Conservation (phyloP, 345 rosid species). For the Viola odorata region DNA sequence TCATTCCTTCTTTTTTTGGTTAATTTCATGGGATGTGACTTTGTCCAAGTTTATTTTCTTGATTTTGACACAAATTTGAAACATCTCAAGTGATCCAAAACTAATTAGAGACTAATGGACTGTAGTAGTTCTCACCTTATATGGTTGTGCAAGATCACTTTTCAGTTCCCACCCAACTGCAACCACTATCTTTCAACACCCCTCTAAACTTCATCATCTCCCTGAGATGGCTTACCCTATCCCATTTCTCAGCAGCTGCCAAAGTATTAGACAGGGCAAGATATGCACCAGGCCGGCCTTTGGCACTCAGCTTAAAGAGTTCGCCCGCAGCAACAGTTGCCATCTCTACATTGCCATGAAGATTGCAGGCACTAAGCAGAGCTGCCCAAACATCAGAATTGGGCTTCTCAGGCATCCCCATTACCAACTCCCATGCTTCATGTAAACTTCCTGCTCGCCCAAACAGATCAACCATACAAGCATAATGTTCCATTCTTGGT, state of each 20-base stretch:
- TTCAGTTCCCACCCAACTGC: conserved; percentile 66
- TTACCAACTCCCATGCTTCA: conserved; percentile 58
- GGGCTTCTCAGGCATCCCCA: conserved; percentile 60
- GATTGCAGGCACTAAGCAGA: conserved; percentile 68
- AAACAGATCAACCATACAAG: conserved; percentile 86
- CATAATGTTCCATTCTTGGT: conserved; percentile 88
- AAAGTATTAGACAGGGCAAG: conserved; percentile 67
- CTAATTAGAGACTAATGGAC: too few species aligned
- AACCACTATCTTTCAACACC: conserved; percentile 53
- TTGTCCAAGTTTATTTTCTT: too few species aligned
- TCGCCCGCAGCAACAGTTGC: conserved; percentile 66
- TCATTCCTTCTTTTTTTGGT: too few species aligned
- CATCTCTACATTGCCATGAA: conserved; percentile 59
- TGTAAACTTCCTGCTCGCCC: conserved; percentile 71
- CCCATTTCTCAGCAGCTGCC: conserved; percentile 88
- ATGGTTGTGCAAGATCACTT: not conserved
- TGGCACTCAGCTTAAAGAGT: conserved; percentile 62
- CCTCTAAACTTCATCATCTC: conserved; percentile 66
- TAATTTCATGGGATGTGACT: too few species aligned
- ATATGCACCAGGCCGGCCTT: conserved; percentile 80
- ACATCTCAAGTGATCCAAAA: too few species aligned
- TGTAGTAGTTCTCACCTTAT: not conserved
- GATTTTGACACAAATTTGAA: too few species aligned
- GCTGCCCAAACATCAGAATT: conserved; percentile 90
- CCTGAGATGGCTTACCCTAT: conserved; percentile 57